Evolutionary conservation across 2,329 filamentous ascomycete species (phyloP), one percentile per base, ranked within the genome.

Genomic region (Pseudogymnoascus sp.): DNA sequence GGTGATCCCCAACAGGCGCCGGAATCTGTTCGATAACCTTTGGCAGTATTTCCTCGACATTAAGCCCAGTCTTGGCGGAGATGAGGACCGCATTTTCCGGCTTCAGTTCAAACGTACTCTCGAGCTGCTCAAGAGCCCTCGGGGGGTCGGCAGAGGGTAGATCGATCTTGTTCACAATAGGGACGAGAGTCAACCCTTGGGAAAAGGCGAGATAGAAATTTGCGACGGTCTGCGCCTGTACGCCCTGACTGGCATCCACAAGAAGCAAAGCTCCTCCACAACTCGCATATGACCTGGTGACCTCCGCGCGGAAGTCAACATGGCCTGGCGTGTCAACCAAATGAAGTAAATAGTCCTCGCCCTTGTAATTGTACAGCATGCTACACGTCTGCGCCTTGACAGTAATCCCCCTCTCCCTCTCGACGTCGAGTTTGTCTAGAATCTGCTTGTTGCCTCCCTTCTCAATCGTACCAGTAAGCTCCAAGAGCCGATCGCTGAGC

Each of bases 311-410:
- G 76, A 99, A 99, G 78, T 99, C 95, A 64, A 99, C 95, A 78
- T 99, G 95, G 28, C 95, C 95, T 0, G 95, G 95, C 0, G 95
- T 99, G 75, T 99, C 95, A 63, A 99, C 93, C 28, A 99, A 82
- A 76, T 99, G 95, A 31, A 99, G 81, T 63, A 99, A 82, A 74
- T 98, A 98, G 75, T 99, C 95, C 33, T 89, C 79, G 14, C 90
- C 93, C 16, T 89, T 80, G 77, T 96, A 81, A 28, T 89, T 91
- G 79, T 97, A 96, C 61, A 99, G 84, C 95, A 99, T 99, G 63
- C 89, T 95, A 77, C 95, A 98, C 63, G 95, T 98, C 79, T 99
- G 95, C 62, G 95, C 95, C 80, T 99, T 99, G 75, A 99, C 95
- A 0, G 95, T 99, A 74, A 99, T 99, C 66, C 95, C 95, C 40